phyloP scores from a whole-genome alignment of 1,139 yeast species.

The Nakaseomyces sp. region DNA sequence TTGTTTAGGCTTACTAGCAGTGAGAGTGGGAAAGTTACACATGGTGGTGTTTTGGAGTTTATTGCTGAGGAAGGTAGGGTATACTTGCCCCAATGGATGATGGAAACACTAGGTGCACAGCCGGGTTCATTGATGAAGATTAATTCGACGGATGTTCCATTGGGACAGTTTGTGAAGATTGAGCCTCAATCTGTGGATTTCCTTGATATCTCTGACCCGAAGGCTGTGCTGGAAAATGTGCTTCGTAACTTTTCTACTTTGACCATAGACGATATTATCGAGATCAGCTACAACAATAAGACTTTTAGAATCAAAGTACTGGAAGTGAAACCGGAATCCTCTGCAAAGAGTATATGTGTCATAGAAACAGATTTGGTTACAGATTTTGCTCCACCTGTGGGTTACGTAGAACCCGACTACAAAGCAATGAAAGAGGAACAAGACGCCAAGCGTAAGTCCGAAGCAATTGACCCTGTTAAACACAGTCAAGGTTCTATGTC shows the following conservation, averaged over 20 bases:
- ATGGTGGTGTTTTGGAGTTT: conserved; percentile 92
- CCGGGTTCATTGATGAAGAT: conserved; percentile 78
- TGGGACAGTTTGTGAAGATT: conserved; percentile 81
- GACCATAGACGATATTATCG: conserved; percentile 77
- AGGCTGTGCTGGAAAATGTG: conserved; percentile 91
- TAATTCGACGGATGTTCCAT: conserved; percentile 68
- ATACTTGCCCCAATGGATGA: conserved; percentile 96
- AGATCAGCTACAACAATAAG: conserved; percentile 74
- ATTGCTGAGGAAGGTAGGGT: conserved; percentile 96
- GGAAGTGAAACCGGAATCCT: conserved; percentile 76
- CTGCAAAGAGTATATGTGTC: conserved; percentile 67
- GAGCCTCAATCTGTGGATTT: conserved; percentile 95
- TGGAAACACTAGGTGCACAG: conserved; percentile 59
- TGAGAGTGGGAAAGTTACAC: conserved; percentile 51
- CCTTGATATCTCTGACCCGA: conserved; percentile 88
- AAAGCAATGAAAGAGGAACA: conserved; percentile 20
- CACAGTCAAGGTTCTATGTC: conserved; percentile 68
- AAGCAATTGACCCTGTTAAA: conserved; percentile 30
- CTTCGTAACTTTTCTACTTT: conserved; percentile 82
- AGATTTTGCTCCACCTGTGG: conserved; percentile 98
- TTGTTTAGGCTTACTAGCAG: conserved; percentile 72
- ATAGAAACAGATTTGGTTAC: conserved; percentile 95
- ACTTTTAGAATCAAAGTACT: conserved; percentile 74
- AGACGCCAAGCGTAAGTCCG: conserved; percentile 13
- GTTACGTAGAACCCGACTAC: conserved; percentile 85